Evolutionary conservation across 2,329 filamentous ascomycete genomes (phyloP), one percentile per base, ranked within the genome.

Genomic region (Apiospora arundinis): DNA sequence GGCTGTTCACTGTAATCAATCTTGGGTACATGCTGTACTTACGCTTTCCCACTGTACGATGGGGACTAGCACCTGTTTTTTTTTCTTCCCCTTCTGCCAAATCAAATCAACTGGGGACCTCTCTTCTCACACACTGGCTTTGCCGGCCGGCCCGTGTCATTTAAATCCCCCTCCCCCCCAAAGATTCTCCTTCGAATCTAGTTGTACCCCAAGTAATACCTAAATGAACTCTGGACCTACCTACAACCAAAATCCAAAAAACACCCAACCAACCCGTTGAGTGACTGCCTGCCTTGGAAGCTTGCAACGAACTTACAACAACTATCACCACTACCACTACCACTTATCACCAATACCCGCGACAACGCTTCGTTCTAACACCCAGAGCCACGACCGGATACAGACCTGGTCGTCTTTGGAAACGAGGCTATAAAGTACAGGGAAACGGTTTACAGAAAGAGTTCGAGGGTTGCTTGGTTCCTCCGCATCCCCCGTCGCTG

Each of bases 81-180:
- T 73, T 68, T 67, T 69, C 71, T 68, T 69, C 63, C 32, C 68
- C 32, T 70, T 72, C 65, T 69, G 72, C 68, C 74, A 63, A 63
- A 67, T 46, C 44, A 46, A 46, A 32, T 46, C 44, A 32, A 67
- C 21, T 67, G 65, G 65, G 42, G 65, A 52, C 67, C 46, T 40
- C 42, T 67, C n/a, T 23, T 28, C 67, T n/a, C 66, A 48, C 44
- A 18, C 69, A 67, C 60, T 67, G 65, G 40, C 65, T 73, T 75
- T 76, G 72, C 75, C 76, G 76, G 77, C 76, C 74, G 74, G 76
- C 75, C 75, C 74, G 74, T 76, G 74, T 78, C 77, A 79, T 80
- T 80, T 81, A 80, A 79, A 80, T 78, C 74, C 78, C 74, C 74
- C 74, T 75, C 74, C 74, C 74, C 77, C 77, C 74, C 75, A 76